Evolutionary conservation across 2,329 filamentous ascomycete species (phyloP), one percentile per base, ranked within the genome.

Genomic region (Colletotrichum euphorbiae): DNA sequence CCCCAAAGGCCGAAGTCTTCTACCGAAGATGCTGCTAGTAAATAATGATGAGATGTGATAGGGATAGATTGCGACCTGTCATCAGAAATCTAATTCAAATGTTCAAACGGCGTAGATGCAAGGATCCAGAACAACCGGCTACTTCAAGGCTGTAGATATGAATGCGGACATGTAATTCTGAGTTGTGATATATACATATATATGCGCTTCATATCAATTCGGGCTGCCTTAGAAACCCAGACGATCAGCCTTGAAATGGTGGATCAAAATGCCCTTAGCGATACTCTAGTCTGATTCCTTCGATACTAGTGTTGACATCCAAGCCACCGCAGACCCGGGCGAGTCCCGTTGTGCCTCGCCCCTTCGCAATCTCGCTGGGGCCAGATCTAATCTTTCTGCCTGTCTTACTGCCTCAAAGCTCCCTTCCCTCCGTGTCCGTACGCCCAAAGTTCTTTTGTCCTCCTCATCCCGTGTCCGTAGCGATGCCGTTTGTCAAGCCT

Each of bases 281-380:
- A 28, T 15, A n/a, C 42, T 0, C 21, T 17, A 38, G 28, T 45
- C 21, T 21, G 40, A 24, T 19, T 54, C 50, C 50, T 38, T 54
- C n/a, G 15, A 17, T 28, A 17, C 19, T 38, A 58, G 55, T 46
- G 8, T 15, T 19, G 3, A 24, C 28, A 12, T 50, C n/a, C 24
- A 50, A 62, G 63, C 63, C 63, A 67, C 63, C 15, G 40, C 24
- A 36, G 57, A 50, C 63, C 63, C 45, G n/a, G n/a, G n/a, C n/a
- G n/a, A n/a, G n/a, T n/a, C 21, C 21, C 21, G 21, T 21, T 21
- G 21, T 3, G 21, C 21, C 21, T 21, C 21, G 21, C 21, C 21
- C 21, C 3, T 21, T 21, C 2, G 2, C 21, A 21, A 21, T 21
- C 21, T 21, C 21, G 21, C 2, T 21, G 21, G 3, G 21, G 24